Conservation (phyloP, 2,329 filamentous ascomycete genomes). For the Orbilia blumenaviensis region DNA sequence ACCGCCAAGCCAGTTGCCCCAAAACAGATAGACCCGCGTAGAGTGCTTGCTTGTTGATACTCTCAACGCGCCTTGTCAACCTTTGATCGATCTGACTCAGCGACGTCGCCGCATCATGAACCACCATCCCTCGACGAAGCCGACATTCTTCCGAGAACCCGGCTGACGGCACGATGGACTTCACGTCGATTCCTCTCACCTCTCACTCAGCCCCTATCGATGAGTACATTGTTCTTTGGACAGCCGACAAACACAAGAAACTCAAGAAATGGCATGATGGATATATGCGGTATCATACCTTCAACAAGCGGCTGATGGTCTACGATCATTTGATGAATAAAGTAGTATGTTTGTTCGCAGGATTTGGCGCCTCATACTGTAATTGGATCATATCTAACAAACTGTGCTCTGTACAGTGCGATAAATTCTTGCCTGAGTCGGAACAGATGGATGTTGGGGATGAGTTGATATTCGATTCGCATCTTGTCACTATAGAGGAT, state of each 20-base stretch:
- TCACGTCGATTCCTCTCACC: slow-evolving; percentile 33
- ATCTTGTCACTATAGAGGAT: slow-evolving; percentile 57
- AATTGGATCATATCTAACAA: neutral
- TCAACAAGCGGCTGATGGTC: slow-evolving; percentile 57
- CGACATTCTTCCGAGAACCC: slow-evolving; percentile 19
- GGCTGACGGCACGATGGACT: slow-evolving; percentile 41
- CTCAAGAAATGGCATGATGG: slow-evolving; percentile 58
- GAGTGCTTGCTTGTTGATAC: slow-evolving; percentile 6
- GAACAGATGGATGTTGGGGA: slow-evolving; percentile 56
- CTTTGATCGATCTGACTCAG: neutral
- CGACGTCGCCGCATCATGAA: slow-evolving; percentile 17
- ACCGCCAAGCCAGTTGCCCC: neutral
- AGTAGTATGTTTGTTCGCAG: slow-evolving; percentile 47
- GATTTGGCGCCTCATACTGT: neutral
- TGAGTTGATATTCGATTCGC: slow-evolving; percentile 57
- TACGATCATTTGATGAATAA: slow-evolving; percentile 57
- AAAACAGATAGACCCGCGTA: slow-evolving; percentile 14
- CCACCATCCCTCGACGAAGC: neutral
- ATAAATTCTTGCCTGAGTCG: slow-evolving; percentile 56
- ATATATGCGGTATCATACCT: slow-evolving; percentile 57
- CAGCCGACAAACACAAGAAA: slow-evolving; percentile 58
- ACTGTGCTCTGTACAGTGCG: slow-evolving; percentile 45
- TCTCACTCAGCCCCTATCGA: slow-evolving; percentile 57
- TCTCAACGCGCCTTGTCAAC: neutral
- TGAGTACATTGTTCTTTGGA: slow-evolving; percentile 58